These are phyloP conservation scores for Rhizopogon roseolus DNA, from an alignment of 768 basidiomycete genomes.

Conservation along the genomic window DNA sequence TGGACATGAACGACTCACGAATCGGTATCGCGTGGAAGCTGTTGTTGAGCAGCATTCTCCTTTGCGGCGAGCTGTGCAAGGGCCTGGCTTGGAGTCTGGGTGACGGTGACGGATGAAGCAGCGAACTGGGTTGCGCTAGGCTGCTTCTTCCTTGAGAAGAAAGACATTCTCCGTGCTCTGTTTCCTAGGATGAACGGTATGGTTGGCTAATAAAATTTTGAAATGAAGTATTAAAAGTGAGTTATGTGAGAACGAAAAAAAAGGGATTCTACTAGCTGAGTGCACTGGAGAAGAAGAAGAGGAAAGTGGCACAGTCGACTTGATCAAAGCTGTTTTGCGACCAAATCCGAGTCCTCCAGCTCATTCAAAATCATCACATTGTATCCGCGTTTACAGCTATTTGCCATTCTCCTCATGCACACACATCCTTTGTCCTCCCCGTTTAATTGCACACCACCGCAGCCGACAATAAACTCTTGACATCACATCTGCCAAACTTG, in stretches of 20 bases:
- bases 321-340: too few species aligned
- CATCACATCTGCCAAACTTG: too few species aligned
- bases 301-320: too few species aligned
- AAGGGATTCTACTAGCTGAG: too few species aligned
- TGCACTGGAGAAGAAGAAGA: too few species aligned
- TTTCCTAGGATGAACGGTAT: conserved; percentile 64
- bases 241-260: neutral
- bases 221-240: neutral
- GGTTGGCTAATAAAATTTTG: conserved; percentile 32
- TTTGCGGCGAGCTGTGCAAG: conserved; percentile 50
- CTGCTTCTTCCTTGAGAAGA: conserved; percentile 88
- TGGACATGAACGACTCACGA: conserved; percentile 25
- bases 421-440: too few species aligned
- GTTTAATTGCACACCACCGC: too few species aligned
- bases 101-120: conserved; percentile 46
- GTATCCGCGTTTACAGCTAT: too few species aligned
- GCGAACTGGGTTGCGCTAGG: conserved; percentile 42
- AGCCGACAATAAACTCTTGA: too few species aligned
- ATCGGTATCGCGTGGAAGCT: conserved; percentile 21
- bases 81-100: conserved; percentile 64
- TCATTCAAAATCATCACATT: too few species aligned
- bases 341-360: too few species aligned
- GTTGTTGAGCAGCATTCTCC: conserved; percentile 21
- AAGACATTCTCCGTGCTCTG: conserved; percentile 80
- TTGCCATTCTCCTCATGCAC: too few species aligned